These are phyloP conservation scores for Barbatosphaeria neglecta DNA, from an alignment of 495 filamentous ascomycete genomes.

Conservation along the genomic window DNA sequence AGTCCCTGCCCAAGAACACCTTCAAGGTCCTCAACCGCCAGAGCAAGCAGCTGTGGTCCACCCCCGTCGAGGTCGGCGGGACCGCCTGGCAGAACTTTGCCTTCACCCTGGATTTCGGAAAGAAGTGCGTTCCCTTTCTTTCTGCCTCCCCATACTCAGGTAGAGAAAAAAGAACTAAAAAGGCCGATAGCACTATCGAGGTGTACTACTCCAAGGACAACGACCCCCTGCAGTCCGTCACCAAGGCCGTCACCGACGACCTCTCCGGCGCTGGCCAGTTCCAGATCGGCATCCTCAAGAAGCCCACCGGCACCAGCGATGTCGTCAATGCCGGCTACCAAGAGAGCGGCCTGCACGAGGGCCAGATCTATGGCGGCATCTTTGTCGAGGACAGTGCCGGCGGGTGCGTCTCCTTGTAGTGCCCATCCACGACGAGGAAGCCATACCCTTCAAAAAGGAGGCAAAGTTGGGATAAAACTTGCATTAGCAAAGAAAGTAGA, in stretches of 20 bases:
- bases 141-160: neutral
- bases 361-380: conserved; percentile 42
- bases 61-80: conserved; percentile 22
- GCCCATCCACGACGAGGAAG: too few relatives aligned
- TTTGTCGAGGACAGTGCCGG: conserved; percentile 41
- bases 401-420: conserved; percentile 31
- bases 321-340: conserved; percentile 44
- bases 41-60: conserved; percentile 37
- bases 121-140: conserved; percentile 28
- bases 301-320: conserved; percentile 41
- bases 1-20: conserved; percentile 70
- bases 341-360: conserved; percentile 36
- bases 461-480: conserved; percentile 1
- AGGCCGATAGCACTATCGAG: conserved; percentile 32
- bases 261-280: conserved; percentile 44
- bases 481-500: neutral
- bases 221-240: conserved; percentile 35
- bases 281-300: conserved; percentile 47
- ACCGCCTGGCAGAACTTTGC: conserved; percentile 49
- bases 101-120: conserved; percentile 35
- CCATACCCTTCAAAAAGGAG: too few relatives aligned
- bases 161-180: neutral
- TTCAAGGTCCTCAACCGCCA: conserved; percentile 45
- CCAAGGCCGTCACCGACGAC: conserved; percentile 33
- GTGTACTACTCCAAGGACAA: conserved; percentile 40